phyloP scores from a whole-genome alignment of 768 basidiomycete genomes.

The Leccinellum albellum region DNA sequence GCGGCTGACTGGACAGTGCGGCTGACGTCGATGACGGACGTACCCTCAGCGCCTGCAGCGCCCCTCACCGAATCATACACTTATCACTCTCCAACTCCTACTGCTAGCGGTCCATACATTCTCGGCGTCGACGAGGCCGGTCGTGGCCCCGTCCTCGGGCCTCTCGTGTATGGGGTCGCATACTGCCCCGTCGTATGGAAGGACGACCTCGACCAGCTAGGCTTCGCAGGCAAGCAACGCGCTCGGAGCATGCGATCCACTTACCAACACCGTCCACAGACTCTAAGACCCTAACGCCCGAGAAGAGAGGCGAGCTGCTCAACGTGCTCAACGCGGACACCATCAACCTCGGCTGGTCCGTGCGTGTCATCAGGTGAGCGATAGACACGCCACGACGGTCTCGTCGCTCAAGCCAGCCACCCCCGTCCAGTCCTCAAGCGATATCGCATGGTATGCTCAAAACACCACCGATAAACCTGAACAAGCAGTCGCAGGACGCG shows the following conservation, averaged over 20 bases:
- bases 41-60: conserved; percentile 58
- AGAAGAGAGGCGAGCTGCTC: conserved; percentile 62
- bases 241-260: neutral
- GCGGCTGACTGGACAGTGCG: conserved; percentile 1
- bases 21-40: conserved; percentile 2
- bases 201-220: conserved; percentile 69
- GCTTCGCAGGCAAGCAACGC: conserved; percentile 75
- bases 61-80: conserved; percentile 72
- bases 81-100: conserved; percentile 70
- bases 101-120: conserved; percentile 75
- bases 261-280: conserved; percentile 46
- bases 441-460: conserved; percentile 92
- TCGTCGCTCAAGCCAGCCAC: too few relatives aligned
- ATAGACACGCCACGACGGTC: neutral
- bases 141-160: conserved; percentile 91
- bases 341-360: conserved; percentile 74
- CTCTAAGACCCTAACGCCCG: conserved; percentile 84
- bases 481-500: conserved; percentile 83
- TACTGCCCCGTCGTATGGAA: conserved; percentile 84
- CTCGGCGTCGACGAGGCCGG: conserved; percentile 99
- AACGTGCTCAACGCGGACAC: conserved; percentile 67
- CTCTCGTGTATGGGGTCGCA: conserved; percentile 93
- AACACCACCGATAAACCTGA: conserved; percentile 79
- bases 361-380: conserved; percentile 64
- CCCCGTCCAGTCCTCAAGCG: conserved; percentile 71